These are phyloP conservation scores for Uronychia setigera DNA, from an alignment of 73 alveolate genomes.

Conservation along the genomic window DNA sequence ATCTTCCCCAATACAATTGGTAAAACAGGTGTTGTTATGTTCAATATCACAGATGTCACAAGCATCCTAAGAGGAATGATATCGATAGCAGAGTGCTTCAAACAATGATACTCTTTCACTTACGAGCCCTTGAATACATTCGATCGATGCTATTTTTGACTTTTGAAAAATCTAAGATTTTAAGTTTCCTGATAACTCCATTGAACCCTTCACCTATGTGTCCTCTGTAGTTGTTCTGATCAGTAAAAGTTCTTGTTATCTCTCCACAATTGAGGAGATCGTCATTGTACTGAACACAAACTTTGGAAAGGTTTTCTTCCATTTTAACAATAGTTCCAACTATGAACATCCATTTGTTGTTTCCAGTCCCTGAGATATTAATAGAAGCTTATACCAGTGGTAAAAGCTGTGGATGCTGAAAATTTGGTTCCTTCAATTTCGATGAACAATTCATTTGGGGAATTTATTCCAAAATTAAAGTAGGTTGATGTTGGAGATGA, in stretches of 20 bases:
- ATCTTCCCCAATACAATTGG: conserved; percentile 4
- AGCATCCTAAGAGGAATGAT: background rate
- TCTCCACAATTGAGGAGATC: conserved; percentile 8
- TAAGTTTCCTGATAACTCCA: conserved; percentile 26
- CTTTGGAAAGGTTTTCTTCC: conserved; percentile 2
- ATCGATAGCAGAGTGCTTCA: background rate
- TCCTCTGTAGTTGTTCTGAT: conserved; percentile 10
- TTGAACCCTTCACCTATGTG: conserved; percentile 25
- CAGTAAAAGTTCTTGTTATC: background rate
- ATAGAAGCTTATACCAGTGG: background rate
- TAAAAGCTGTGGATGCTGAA: conserved; percentile 3
- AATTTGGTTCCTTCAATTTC: conserved; percentile 4
- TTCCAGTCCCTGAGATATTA: background rate
- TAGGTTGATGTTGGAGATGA: background rate
- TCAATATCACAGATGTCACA: conserved; percentile 42
- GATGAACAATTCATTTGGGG: conserved; percentile 13
- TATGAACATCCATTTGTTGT: conserved; percentile 13
- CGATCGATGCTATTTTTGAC: background rate
- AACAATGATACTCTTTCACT: background rate
- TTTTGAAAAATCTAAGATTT: conserved; percentile 27
- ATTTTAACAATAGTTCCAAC: conserved; percentile 1
- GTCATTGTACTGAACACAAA: conserved; percentile 24
- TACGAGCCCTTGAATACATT: background rate
- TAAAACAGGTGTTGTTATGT: conserved; percentile 37
- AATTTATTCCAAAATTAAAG: conserved; percentile 17